These are phyloP conservation scores for Kazachstania bromeliacearum DNA, from an alignment of 805 yeast species.

Conservation along the genomic window DNA sequence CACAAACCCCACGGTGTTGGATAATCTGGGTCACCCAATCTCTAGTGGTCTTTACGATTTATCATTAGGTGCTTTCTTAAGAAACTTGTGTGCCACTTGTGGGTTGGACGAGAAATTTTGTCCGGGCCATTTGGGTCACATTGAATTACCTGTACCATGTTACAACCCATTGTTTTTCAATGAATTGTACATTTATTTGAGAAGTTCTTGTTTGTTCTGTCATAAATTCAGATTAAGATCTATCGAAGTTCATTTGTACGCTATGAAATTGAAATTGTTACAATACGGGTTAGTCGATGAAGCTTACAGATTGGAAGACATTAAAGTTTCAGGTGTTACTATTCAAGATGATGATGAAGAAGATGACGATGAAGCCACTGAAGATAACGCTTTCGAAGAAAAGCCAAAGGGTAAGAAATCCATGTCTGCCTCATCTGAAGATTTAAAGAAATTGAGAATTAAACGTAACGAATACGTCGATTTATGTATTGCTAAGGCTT, in stretches of 20 bases:
- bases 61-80: slow-evolving; percentile 87
- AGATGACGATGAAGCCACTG: slow-evolving; percentile 38
- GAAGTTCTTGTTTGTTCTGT: slow-evolving; percentile 84
- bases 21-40: slow-evolving; percentile 91
- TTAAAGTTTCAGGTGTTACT: slow-evolving; percentile 29
- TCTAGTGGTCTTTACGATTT: slow-evolving; percentile 89
- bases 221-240: slow-evolving; percentile 68
- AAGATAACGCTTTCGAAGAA: slow-evolving; percentile 20
- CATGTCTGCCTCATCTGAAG: slow-evolving; percentile 13
- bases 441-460: slow-evolving; percentile 37
- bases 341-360: slow-evolving; percentile 36
- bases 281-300: slow-evolving; percentile 87
- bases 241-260: slow-evolving; percentile 62
- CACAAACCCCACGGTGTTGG: slow-evolving; percentile 92
- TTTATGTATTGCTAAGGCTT: slow-evolving; percentile 59
- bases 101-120: slow-evolving; percentile 90
- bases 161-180: slow-evolving; percentile 91
- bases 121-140: slow-evolving; percentile 98
- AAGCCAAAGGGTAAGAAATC: slow-evolving; percentile 7
- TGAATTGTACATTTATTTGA: slow-evolving; percentile 75
- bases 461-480: slow-evolving; percentile 65
- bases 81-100: slow-evolving; percentile 88
- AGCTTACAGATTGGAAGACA: slow-evolving; percentile 59
- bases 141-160: slow-evolving; percentile 90
- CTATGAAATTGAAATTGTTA: slow-evolving; percentile 68